Conservation (phyloP, 1,284 basidiomycete genomes). For the Ustilago nuda region DNA sequence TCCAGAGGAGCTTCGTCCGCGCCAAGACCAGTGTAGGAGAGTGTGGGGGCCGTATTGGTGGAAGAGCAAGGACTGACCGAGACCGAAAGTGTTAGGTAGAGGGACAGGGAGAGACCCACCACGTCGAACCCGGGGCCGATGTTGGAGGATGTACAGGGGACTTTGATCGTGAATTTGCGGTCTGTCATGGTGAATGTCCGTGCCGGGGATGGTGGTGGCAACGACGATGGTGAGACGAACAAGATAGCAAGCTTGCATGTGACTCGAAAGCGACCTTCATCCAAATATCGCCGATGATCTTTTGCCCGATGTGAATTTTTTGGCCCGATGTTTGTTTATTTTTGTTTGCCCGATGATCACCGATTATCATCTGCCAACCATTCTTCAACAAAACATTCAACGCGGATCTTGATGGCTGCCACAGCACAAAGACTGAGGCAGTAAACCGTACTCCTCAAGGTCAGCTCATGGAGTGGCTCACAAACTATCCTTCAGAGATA, state of each 20-base stretch:
- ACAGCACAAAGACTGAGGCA: too few species aligned
- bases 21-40: conserved; percentile 89
- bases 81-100: conserved; percentile 84
- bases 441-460: too few species aligned
- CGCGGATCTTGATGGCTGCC: too few species aligned
- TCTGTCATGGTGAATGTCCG: conserved; percentile 5
- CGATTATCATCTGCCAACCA: too few species aligned
- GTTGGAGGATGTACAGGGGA: conserved; percentile 97
- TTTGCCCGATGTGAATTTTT: too few species aligned
- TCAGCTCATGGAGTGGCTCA: too few species aligned
- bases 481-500: too few species aligned
- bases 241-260: not conserved
- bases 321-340: too few species aligned
- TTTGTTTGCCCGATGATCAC: too few species aligned
- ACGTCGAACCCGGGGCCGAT: conserved; percentile 99
- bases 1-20: conserved; percentile 90
- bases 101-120: conserved; percentile 92
- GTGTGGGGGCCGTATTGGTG: conserved; percentile 72
- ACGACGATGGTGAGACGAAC: not conserved
- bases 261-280: not conserved
- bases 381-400: too few species aligned
- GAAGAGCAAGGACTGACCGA: conserved; percentile 33
- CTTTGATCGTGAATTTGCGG: conserved; percentile 75
- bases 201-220: conserved; percentile 4
- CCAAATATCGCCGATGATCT: not conserved